Evolutionary conservation across 2,329 filamentous ascomycete genomes (phyloP).

Genomic region (Ophiostoma sp.): DNA sequence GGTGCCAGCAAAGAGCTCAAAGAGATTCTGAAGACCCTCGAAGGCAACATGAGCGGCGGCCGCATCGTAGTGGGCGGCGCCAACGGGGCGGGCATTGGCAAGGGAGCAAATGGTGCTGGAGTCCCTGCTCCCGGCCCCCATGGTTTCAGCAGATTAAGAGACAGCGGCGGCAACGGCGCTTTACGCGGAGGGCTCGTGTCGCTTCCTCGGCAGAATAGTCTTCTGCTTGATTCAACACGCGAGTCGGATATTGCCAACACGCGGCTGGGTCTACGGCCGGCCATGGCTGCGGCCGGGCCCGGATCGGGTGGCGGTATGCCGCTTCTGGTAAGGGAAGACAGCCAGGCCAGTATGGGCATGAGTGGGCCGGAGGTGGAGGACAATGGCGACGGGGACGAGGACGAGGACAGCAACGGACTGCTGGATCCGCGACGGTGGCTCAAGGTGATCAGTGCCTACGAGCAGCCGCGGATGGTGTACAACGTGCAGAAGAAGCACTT

Average conservation of each 20-base stretch:
- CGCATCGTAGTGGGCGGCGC: conserved; percentile 48
- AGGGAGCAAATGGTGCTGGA: background rate
- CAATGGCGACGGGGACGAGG: conserved; percentile 55
- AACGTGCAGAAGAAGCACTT: conserved; percentile 85
- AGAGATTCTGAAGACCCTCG: conserved; percentile 74
- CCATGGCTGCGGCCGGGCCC: conserved; percentile 24
- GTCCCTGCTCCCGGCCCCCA: background rate
- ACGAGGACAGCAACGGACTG: conserved; percentile 57
- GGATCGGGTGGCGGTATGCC: conserved; percentile 27
- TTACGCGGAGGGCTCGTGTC: conserved; percentile 8
- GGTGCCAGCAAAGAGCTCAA: conserved; percentile 71
- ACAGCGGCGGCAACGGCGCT: background rate
- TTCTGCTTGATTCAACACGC: conserved; percentile 53
- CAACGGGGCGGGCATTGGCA: background rate
- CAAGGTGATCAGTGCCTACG: conserved; percentile 74
- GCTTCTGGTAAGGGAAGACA: conserved; percentile 52
- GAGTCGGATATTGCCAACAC: conserved; percentile 51
- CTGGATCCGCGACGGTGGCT: conserved; percentile 76
- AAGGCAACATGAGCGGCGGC: conserved; percentile 86
- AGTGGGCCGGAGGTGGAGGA: conserved; percentile 50
- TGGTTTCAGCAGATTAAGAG: conserved; percentile 12
- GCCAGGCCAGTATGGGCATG: conserved; percentile 60
- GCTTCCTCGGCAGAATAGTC: conserved; percentile 58
- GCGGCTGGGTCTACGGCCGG: conserved; percentile 48
- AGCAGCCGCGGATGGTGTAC: conserved; percentile 75